Evolutionary conservation across 2,329 filamentous ascomycete genomes (phyloP).

Genomic region (Zalaria obscura): DNA sequence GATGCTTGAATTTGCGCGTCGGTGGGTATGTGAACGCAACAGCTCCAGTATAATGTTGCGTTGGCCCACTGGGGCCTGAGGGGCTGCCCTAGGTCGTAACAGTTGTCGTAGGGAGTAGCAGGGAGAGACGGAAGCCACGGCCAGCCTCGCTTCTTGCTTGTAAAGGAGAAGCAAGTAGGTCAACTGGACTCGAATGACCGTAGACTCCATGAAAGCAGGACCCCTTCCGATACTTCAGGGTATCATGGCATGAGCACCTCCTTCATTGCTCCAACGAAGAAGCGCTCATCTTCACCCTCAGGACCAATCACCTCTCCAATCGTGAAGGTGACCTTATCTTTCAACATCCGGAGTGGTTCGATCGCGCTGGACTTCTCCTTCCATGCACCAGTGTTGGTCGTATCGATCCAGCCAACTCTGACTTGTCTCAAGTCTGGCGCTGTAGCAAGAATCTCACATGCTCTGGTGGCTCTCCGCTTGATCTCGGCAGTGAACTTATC

Average conservation of each 20-base stretch:
- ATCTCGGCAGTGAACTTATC: slow-evolving; percentile 17
- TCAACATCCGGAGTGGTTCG: slow-evolving; percentile 9
- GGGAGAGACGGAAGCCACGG: no score
- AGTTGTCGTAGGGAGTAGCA: no score
- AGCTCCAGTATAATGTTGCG: no score
- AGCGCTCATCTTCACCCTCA: slow-evolving; percentile 9
- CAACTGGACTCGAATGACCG: no score
- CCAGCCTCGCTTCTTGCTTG: no score
- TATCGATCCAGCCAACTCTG: slow-evolving; percentile 18
- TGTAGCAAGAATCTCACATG: slow-evolving; percentile 14
- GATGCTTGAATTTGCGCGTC: no score
- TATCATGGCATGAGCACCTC: not conserved
- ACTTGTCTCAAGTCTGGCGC: slow-evolving; percentile 12
- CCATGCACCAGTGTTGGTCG: slow-evolving; percentile 12
- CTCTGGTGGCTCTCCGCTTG: slow-evolving; percentile 11
- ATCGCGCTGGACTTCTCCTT: slow-evolving; percentile 15
- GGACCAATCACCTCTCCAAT: slow-evolving; percentile 14
- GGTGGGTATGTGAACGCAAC: no score
- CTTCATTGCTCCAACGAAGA: slow-evolving; percentile 11
- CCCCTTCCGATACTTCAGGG: no score
- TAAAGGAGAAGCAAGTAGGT: no score
- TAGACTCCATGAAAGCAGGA: no score
- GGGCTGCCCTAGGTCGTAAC: no score
- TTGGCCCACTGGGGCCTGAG: no score
- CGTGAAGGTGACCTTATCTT: slow-evolving; percentile 9